phyloP scores from a whole-genome alignment of 352 stramenopile genomes.

The Globisporangium lucens region DNA sequence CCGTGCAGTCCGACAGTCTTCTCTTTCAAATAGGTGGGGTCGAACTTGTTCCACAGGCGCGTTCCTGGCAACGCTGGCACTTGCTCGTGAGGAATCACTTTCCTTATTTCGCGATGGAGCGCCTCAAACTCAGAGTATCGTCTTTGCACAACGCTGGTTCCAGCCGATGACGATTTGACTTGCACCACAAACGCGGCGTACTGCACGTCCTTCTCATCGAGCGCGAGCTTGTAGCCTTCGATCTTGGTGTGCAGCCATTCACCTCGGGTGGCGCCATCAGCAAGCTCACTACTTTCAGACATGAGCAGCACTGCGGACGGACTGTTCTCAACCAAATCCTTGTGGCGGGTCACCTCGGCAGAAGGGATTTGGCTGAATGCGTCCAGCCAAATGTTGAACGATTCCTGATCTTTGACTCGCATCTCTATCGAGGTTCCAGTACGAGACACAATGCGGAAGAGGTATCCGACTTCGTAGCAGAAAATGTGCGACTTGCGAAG shows the following conservation, averaged over 20 bases:
- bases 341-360: constrained; percentile 57
- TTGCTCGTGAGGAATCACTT: constrained; percentile 79
- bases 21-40: constrained; percentile 76
- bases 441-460: constrained; percentile 73
- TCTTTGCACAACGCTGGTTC: constrained; percentile 69
- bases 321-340: constrained; percentile 81
- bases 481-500: constrained; percentile 64
- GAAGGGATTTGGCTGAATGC: constrained; percentile 56
- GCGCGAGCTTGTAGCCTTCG: constrained; percentile 59
- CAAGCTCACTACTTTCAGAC: constrained; percentile 29
- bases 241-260: constrained; percentile 83
- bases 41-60: constrained; percentile 84
- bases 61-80: constrained; percentile 65
- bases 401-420: constrained; percentile 68
- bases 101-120: constrained; percentile 69
- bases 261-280: constrained; percentile 18
- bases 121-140: constrained; percentile 79
- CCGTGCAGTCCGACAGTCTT: constrained; percentile 69
- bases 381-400: constrained; percentile 74
- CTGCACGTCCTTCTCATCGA: constrained; percentile 70
- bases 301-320: constrained; percentile 75
- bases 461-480: constrained; percentile 67
- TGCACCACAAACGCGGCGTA: constrained; percentile 81
- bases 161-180: constrained; percentile 59
- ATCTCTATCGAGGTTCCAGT: constrained; percentile 74